These are phyloP conservation scores for Lobosporangium transversale DNA, from an alignment of 192 early-diverging fungal genomes.

Conservation along the genomic window DNA sequence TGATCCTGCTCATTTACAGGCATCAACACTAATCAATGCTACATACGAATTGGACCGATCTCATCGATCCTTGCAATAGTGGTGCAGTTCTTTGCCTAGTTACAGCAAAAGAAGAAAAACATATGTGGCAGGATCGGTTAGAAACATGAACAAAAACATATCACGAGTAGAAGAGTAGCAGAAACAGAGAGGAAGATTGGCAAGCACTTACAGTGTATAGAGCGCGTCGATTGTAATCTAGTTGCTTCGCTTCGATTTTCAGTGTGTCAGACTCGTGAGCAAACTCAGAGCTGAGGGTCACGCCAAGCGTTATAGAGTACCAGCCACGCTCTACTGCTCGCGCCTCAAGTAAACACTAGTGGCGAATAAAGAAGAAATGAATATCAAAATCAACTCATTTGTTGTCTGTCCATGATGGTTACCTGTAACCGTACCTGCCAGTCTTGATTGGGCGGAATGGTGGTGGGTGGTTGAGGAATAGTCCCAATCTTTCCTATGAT, in stretches of 20 bases:
- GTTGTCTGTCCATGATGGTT: not conserved
- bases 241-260: not conserved
- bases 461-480: not conserved
- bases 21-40: not conserved
- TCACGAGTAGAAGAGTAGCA: too few species aligned
- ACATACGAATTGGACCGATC: not conserved
- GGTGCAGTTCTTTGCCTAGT: not conserved
- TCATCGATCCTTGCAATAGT: not conserved
- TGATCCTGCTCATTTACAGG: not conserved
- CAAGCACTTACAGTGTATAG: not conserved
- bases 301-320: not conserved
- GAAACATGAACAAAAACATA: not conserved
- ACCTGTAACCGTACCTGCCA: not conserved
- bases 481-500: not conserved
- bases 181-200: too few species aligned
- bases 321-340: not conserved
- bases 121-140: not conserved
- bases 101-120: not conserved
- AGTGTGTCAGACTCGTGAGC: too few species aligned
- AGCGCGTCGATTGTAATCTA: not conserved
- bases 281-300: not conserved
- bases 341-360: not conserved
- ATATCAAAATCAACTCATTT: not conserved
- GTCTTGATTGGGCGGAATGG: not conserved
- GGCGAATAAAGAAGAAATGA: not conserved